phyloP scores from a whole-genome alignment of 2,329 filamentous ascomycete species.

The Botryotinia globosa region DNA sequence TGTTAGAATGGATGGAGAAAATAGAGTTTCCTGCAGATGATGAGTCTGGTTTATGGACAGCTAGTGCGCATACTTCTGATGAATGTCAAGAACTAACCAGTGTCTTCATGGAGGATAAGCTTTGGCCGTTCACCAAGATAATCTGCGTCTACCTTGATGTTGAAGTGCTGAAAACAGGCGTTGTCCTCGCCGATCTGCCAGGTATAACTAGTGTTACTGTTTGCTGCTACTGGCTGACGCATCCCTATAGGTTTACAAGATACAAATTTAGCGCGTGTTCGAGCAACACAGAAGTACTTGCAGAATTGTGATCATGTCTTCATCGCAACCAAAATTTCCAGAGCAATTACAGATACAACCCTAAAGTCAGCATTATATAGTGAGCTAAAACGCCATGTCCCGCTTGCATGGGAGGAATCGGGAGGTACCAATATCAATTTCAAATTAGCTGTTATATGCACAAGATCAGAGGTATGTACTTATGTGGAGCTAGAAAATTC shows the following conservation, averaged over 20 bases:
- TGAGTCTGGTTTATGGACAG: constrained; percentile 3
- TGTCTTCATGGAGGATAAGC: background rate
- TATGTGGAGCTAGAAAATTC: background rate
- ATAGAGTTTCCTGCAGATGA: background rate
- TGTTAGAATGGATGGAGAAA: background rate
- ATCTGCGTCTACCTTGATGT: constrained; percentile 11
- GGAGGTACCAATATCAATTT: constrained; percentile 14
- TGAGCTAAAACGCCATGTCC: background rate
- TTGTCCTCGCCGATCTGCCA: background rate
- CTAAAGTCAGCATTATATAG: constrained; percentile 7
- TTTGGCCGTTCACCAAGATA: constrained; percentile 1
- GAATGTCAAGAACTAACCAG: constrained; percentile 6
- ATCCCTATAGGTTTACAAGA: constrained; percentile 36
- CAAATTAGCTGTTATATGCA: constrained; percentile 6
- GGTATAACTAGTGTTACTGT: background rate
- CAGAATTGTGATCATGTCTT: constrained; percentile 40
- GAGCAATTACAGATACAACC: background rate
- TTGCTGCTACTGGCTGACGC: background rate
- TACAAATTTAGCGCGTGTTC: constrained; percentile 40
- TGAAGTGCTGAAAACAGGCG: constrained; percentile 6
- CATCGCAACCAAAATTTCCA: constrained; percentile 34
- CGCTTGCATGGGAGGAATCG: constrained; percentile 17
- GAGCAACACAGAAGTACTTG: constrained; percentile 39
- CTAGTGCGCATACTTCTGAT: background rate
- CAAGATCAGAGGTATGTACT: background rate